phyloP scores from a whole-genome alignment of 257 asterid species.

The Thymus quinquecostatus region DNA sequence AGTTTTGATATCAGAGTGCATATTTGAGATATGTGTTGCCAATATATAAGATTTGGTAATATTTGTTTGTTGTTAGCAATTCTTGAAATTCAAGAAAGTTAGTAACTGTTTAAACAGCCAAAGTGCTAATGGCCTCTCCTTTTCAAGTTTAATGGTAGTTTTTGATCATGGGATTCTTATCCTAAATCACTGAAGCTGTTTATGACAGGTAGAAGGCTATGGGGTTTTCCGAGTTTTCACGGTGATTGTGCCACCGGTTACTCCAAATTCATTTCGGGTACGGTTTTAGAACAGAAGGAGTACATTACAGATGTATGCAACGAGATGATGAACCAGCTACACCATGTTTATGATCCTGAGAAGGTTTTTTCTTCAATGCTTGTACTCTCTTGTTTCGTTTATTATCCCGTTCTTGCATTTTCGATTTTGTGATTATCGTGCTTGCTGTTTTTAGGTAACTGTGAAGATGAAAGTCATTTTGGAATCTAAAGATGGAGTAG shows the following conservation, averaged over 20 bases:
- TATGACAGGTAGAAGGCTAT: conserved; percentile 52
- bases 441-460: conserved; percentile 45
- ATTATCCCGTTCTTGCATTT: not conserved
- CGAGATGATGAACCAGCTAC: conserved; percentile 67
- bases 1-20: no score
- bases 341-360: conserved; percentile 59
- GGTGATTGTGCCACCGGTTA: conserved; percentile 58
- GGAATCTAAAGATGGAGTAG: conserved; percentile 64
- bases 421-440: not conserved
- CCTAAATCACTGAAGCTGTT: conserved; percentile 14
- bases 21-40: not conserved
- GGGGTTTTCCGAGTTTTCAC: conserved; percentile 66
- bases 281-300: conserved; percentile 68
- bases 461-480: conserved; percentile 74
- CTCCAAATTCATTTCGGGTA: conserved; percentile 60
- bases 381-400: conserved; percentile 3
- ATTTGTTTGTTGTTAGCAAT: not conserved
- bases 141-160: not conserved
- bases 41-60: not conserved
- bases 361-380: conserved; percentile 45
- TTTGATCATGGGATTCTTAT: not conserved
- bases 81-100: not conserved
- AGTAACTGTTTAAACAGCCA: not conserved
- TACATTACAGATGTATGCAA: conserved; percentile 60
- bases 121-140: not conserved